Base-by-base conservation (phyloP, 108 stramenopile genomes). In the Nitzschia sp. region DNA sequence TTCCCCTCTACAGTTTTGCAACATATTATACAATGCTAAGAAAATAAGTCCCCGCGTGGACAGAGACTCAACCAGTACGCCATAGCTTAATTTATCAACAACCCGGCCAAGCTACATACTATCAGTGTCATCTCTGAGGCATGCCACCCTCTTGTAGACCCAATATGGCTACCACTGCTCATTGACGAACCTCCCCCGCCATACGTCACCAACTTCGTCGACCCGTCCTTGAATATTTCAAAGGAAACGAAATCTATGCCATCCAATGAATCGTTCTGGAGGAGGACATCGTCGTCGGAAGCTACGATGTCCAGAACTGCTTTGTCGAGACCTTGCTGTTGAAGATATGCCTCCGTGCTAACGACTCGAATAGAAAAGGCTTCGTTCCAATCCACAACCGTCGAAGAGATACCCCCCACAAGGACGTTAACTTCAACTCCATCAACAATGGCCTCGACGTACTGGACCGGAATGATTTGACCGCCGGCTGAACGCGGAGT, bases 401-500 rank as follows among this genome's bases (percentile, higher is more conserved):
- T 62, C 2, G 35, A 18, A 27, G 26, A 47, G 29, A 68, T 26
- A n/a, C 74, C 74, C 18, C 74, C 74, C 24, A 75, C 35, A 18
- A 75, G 18, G 15, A 47, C 33, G 25, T 17, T 32, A 19, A 49
- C 42, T 17, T 59, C 66, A 2, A 33, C 19, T 13, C 46, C 66
- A 53, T 33, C 48, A 8, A 75, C 28, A 0, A 15, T 17, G 19
- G 56, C 66, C 29, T 75, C 66, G 54, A 68, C 59, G 35, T 56
- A 70, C 42, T 67, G 31, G 0, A 70, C 61, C 3, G 75, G 75
- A 11, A 70, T 26, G 18, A 76, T 58, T 36, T 60, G 61, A 29
- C 75, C 75, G 26, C 75, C 75, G 5, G 65, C 65, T 29, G 51
- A 30, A 6, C 46, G 53, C 17, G 68, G 75, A 6, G 75, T 76